Base-by-base conservation (phyloP, 116 monocot species). In the Papilionanthe hybrid region DNA sequence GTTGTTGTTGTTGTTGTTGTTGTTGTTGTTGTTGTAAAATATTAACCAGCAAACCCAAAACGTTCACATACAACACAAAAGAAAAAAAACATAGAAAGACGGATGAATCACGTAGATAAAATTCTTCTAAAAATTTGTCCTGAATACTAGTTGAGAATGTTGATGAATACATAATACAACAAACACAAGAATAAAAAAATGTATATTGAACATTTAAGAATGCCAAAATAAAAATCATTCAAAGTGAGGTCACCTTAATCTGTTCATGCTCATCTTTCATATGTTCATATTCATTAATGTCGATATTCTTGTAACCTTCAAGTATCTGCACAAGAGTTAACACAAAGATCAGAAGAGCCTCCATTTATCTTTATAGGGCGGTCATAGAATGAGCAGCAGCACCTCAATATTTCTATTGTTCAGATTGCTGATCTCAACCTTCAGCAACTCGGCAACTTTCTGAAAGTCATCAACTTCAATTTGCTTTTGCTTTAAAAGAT, bases 391-490 rank as follows among this genome's bases (percentile, higher is more conserved):
- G 29, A 25, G 5, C 10, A 80, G 28, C 69, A 28, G 12, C 88
- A 95, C 93, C 95, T 99, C 95, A 72, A 49, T 49, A 32, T 93
- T 80, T 82, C 83, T 90, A 45, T 76, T 83, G 76, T 91, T 89
- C 5, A 99, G 83, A 73, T 81, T 77, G 32, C 72, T 77, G 75
- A 84, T 90, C 79, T 90, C 95, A 37, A 78, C 50, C 50, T 85
- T 90, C 65, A 79, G 80, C 72, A 78, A 60, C 23, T 90, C 86
- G 57, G 87, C 81, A 79, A 86, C 90, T 55, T 89, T 91, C 45
- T 80, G 80, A 53, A 75, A 85, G 79, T 81, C 80, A 73, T 89
- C 90, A 82, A 83, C n/a, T 56, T 87, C 89, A 84, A 80, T 30
- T 81, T 89, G 82, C 81, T 89, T 92, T 32, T 88, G 86, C 43